Evolutionary conservation across 768 basidiomycete species (phyloP).

Genomic region (Epithele typhae): DNA sequence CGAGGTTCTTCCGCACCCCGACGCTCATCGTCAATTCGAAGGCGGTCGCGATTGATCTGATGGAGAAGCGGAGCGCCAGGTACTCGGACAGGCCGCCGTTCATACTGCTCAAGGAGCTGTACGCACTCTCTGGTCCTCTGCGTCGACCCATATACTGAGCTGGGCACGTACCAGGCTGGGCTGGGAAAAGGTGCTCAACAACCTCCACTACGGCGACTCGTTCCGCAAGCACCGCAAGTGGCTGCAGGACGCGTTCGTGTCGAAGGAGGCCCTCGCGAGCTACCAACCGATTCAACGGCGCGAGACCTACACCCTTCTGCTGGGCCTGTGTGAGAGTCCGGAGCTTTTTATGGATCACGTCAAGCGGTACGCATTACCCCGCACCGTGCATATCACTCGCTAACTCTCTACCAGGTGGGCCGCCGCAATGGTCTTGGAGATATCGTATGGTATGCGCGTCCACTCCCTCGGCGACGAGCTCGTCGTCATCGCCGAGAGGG

Average conservation of each 20-base stretch:
- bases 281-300: slow-evolving; percentile 16
- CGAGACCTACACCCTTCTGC: slow-evolving; percentile 12
- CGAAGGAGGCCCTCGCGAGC: slow-evolving; percentile 6
- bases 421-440: slow-evolving; percentile 9
- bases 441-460: slow-evolving; percentile 14
- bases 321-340: slow-evolving; percentile 9
- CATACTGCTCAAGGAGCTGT: slow-evolving; percentile 23
- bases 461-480: slow-evolving; percentile 11
- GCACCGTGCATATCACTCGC: background rate
- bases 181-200: slow-evolving; percentile 15
- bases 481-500: slow-evolving; percentile 12
- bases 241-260: slow-evolving; percentile 17
- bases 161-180: slow-evolving; percentile 16
- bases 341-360: slow-evolving; percentile 13
- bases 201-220: slow-evolving; percentile 17
- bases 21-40: slow-evolving; percentile 21
- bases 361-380: slow-evolving; percentile 8
- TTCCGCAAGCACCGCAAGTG: slow-evolving; percentile 22
- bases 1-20: slow-evolving; percentile 15
- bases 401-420: background rate
- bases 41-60: slow-evolving; percentile 20
- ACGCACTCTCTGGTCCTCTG: background rate
- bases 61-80: slow-evolving; percentile 26
- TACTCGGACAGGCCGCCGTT: slow-evolving; percentile 25
- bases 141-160: background rate